Conservation (phyloP, 192 early-diverging fungal genomes). For the Oehlia diaphana region DNA sequence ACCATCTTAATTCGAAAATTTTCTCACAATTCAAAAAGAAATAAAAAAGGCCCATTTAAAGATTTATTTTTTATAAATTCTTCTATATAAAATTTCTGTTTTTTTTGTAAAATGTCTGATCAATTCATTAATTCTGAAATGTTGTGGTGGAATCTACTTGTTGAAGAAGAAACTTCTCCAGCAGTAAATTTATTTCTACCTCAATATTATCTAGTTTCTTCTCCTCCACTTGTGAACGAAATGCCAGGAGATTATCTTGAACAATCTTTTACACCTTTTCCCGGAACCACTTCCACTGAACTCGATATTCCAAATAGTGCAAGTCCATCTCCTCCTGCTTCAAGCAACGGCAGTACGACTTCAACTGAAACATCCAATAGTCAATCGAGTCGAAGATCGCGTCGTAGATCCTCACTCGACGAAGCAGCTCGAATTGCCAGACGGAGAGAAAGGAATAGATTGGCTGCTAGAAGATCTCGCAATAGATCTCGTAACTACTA, state of each 20-base stretch:
- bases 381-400: too few relatives aligned
- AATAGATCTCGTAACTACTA: neutral
- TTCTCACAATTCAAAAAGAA: neutral
- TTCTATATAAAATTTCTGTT: neutral
- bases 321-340: neutral
- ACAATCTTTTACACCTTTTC: neutral
- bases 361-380: neutral
- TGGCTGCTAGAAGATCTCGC: neutral
- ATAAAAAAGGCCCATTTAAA: too few relatives aligned
- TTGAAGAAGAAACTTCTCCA: neutral
- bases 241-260: neutral
- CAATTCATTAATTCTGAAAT: neutral
- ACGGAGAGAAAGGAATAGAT: neutral
- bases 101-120: neutral
- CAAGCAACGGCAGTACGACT: neutral
- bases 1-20: too few relatives aligned
- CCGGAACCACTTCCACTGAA: neutral
- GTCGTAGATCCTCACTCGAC: neutral
- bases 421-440: neutral
- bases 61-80: neutral
- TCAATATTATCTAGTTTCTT: neutral
- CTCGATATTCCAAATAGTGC: neutral
- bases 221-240: neutral
- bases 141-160: neutral
- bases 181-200: neutral